Conservation (phyloP, 257 asterid species). For the Eucommia ulmoides region DNA sequence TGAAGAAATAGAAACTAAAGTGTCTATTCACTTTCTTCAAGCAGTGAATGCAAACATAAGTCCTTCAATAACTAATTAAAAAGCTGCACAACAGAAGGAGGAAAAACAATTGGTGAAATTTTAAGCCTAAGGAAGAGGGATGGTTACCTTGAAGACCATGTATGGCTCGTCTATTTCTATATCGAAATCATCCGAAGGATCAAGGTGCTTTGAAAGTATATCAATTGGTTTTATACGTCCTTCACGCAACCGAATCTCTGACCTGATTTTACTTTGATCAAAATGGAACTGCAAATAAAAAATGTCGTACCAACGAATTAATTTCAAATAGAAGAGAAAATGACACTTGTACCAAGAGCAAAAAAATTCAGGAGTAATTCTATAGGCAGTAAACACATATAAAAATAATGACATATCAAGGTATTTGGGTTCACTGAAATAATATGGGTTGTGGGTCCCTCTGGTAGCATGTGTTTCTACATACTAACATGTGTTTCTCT, state of each 20-base stretch:
- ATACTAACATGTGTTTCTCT: no score
- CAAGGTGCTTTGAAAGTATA: constrained; percentile 73
- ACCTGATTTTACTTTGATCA: constrained; percentile 88
- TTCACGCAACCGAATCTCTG: constrained; percentile 89
- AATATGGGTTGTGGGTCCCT: no score
- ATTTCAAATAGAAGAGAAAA: not conserved
- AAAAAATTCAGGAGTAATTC: constrained; percentile 2
- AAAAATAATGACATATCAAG: no score
- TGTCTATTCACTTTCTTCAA: no score
- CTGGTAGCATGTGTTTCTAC: no score
- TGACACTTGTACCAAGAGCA: not conserved
- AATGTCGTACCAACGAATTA: constrained; percentile 8
- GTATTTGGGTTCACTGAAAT: no score
- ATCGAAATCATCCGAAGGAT: constrained; percentile 75
- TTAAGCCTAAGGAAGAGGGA: not conserved
- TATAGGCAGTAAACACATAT: no score
- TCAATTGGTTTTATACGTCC: constrained; percentile 94
- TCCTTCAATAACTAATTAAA: no score
- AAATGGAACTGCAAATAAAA: constrained; percentile 66
- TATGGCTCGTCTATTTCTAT: constrained; percentile 85
- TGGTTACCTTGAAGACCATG: constrained; percentile 62
- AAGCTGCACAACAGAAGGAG: no score
- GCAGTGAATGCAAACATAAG: no score
- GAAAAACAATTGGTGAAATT: no score
- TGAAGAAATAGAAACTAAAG: no score